Base-by-base conservation (phyloP, 495 filamentous ascomycete species). In the Sporormia fimetaria region DNA sequence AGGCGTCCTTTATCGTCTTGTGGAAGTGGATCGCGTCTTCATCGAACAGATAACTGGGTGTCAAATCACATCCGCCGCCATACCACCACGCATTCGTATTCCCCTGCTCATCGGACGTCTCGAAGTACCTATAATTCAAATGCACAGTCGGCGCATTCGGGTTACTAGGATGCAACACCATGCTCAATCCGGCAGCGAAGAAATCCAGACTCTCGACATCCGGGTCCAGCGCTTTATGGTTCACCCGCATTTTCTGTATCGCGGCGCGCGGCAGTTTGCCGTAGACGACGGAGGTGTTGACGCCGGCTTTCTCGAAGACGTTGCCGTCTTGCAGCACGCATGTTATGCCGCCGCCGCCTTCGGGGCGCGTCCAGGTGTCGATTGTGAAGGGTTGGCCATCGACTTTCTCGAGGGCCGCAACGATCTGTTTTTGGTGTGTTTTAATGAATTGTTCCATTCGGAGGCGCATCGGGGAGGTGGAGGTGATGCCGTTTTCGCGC, bases 21-120 rank as follows among this genome's bases (percentile, higher is more conserved):
- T 99, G 90, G 74, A 99, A 99, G 56, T 94, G 88, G 34, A 93
- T 81, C 6, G 80, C 90, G 59, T 99, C 90, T 57, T 96, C 92
- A 44, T 93, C 86, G 64, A 92, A 96, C 14, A 99, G 75, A 57
- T 96, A 99, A 49, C 71, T 75, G 0, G 90, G 90, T 6, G 90
- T 99, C 35, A 99, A 63, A 65, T 99, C 90, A 4, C 82, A 87
- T 20, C 90, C 90, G 16, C 90, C 90, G 29, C 90, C 90, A 48
- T 94, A 99, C 90, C 90, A 99, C 92, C 92, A 99, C 1, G 80
- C 71, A 1, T 84, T 78, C 11, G 82, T 75, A 4, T 67, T 71
- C 6, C 81, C 81, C 47, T 80, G 74, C 6, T 70, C 63, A 43
- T 81, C 81, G 55, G 78, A 77, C 5, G 90, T 99, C 67, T 99